These are phyloP conservation scores for barrel medic (Medicago truncatula) DNA, from an alignment of 306 rosid genomes.

Conservation along the genomic window MtrunA17r5.0-ANR NC_053049.1:45393001-45393500, in stretches of 20 bases:
- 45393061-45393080: no score
- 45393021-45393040: no score
- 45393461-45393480: constrained; percentile 17
- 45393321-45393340: constrained; percentile 4
- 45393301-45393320: constrained; percentile 8
- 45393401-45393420: not conserved
- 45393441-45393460: constrained; percentile 32
- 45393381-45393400: constrained; percentile 8
- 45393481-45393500: constrained; percentile 35
- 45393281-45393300: not conserved
- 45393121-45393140: no score
- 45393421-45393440: constrained; percentile 8
- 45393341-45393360: not conserved
- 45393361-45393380: constrained; percentile 14
- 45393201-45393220: not conserved
- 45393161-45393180: no score
- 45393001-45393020: no score
- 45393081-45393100: no score
- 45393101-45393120: no score
- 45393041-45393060: no score
- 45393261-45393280: not conserved
- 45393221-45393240: not conserved
- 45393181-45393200: not conserved
- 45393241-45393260: not conserved
- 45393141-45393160: no score